Evolutionary conservation across 1,284 basidiomycete species (phyloP), one percentile per base, ranked within the genome.

Genomic region (Mycosarcoma mackinlayi): DNA sequence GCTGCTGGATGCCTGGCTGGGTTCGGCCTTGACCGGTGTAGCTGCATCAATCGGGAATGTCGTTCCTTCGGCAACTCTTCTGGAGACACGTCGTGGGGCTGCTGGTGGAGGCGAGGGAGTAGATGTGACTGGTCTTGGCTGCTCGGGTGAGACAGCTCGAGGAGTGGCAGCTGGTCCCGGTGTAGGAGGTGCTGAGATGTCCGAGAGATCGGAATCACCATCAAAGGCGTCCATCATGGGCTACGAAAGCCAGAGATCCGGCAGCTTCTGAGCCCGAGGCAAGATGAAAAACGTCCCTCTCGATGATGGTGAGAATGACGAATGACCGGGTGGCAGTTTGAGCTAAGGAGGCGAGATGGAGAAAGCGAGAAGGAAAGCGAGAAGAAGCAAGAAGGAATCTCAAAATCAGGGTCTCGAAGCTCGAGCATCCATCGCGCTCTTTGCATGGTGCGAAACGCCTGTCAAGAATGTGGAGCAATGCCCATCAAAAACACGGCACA

Each of bases 141-240:
- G 14, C 4, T 30, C 56, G 5, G 56, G 52, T 6, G 56, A 60
- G 4, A 33, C 47, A 34, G 63, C 56, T n/a, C 56, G 62, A 27
- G 59, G 66, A 1, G 54, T 55, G 11, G 41, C 35, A 19, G 54
- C 57, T 13, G 56, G 50, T 4, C 62, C 62, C 3, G 68, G 68
- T 1, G 68, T 71, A 10, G 68, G 58, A 23, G 68, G 68, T 6
- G 67, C 53, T 2, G 62, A 65, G 1, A 64, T 21, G 19, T 71
- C 62, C 2, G 68, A 65, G 40, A 71, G 58, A 27, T 71, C 68
- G 0, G 68, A 71, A 11, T 57, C 68, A 18, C 54, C 59, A 34
- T 56, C 67, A 35, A 69, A 58, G 6, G 35, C 46, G 23, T 63
- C 52, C 60, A 63, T 69, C n/a, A n/a, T 50, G 16, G 5, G 24